Evolutionary conservation across 805 yeast genomes (phyloP).

Genomic region (Wickerhamiella azymoides): DNA sequence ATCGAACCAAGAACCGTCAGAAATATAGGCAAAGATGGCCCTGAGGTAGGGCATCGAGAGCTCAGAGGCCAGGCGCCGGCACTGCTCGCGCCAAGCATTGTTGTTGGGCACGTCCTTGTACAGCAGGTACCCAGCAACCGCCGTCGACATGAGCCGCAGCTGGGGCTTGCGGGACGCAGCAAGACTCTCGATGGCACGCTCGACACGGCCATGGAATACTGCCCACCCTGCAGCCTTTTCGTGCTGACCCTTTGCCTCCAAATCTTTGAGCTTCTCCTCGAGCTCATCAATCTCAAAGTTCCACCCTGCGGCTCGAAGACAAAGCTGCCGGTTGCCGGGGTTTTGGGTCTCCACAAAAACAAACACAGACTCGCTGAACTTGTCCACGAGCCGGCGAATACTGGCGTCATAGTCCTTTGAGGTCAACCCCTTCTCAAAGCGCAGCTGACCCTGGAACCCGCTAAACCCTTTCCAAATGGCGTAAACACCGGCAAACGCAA

Average conservation of each 20-base stretch:
- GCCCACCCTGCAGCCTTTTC: conserved; percentile 99
- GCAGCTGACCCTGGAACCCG: conserved; percentile 16
- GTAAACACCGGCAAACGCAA: conserved; percentile 76
- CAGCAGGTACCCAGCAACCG: conserved; percentile 79
- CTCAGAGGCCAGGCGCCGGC: conserved; percentile 77
- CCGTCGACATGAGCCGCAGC: conserved; percentile 73
- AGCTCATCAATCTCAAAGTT: conserved; percentile 63
- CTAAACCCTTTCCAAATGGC: conserved; percentile 66
- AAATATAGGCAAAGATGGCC: conserved; percentile 84
- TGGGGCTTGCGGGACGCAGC: conserved; percentile 59
- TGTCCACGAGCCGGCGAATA: conserved; percentile 37
- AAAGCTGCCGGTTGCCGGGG: conserved; percentile 57
- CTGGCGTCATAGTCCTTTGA: conserved; percentile 36
- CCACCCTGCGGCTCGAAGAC: conserved; percentile 84
- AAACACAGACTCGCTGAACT: conserved; percentile 29
- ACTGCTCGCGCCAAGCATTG: conserved; percentile 85
- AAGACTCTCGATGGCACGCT: conserved; percentile 65
- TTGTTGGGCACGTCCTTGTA: conserved; percentile 42
- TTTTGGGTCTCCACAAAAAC: conserved; percentile 30
- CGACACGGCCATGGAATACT: conserved; percentile 79
- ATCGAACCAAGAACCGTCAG: conserved; percentile 94
- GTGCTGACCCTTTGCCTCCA: conserved; percentile 44
- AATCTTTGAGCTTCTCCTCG: conserved; percentile 47
- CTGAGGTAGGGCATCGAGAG: conserved; percentile 78
- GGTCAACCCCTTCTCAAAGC: conserved; percentile 17